Conservation (phyloP, 176 grass and related monocot species). For the Triticum urartu region DNA sequence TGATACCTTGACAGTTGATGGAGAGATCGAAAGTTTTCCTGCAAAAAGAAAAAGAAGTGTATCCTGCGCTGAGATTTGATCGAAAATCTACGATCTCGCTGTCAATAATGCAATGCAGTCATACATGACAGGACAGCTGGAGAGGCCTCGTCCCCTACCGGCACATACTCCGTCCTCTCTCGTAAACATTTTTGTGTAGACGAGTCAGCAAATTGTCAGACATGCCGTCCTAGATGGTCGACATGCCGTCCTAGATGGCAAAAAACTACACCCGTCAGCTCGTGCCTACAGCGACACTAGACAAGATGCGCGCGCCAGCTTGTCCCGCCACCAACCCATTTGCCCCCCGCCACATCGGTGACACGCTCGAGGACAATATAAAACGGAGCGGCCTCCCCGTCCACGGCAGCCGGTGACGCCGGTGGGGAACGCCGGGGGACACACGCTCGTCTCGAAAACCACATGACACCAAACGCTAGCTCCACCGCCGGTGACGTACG, state of each 20-base stretch:
- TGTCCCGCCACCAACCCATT: not conserved
- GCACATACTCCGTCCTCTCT: too few species aligned
- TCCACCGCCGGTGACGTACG: too few species aligned
- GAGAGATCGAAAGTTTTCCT: too few species aligned
- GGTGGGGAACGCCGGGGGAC: not conserved
- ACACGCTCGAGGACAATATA: not conserved
- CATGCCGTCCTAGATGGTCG: not conserved
- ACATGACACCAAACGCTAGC: not conserved
- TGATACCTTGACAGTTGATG: too few species aligned
- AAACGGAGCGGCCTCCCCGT: not conserved
- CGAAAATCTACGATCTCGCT: too few species aligned
- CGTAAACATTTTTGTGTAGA: not conserved
- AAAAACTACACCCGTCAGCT: not conserved
- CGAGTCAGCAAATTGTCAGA: not conserved
- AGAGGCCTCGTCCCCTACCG: too few species aligned
- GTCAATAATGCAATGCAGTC: too few species aligned
- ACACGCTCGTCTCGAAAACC: not conserved
- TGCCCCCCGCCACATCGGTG: not conserved
- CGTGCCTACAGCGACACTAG: too few species aligned
- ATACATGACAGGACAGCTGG: too few species aligned
- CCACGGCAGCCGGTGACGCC: not conserved
- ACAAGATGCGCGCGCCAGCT: not conserved
- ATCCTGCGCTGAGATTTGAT: too few species aligned
- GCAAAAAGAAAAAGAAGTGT: too few species aligned
- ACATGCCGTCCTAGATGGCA: not conserved